Conservation (phyloP, 768 basidiomycete genomes). For the Tylopilus felleus region DNA sequence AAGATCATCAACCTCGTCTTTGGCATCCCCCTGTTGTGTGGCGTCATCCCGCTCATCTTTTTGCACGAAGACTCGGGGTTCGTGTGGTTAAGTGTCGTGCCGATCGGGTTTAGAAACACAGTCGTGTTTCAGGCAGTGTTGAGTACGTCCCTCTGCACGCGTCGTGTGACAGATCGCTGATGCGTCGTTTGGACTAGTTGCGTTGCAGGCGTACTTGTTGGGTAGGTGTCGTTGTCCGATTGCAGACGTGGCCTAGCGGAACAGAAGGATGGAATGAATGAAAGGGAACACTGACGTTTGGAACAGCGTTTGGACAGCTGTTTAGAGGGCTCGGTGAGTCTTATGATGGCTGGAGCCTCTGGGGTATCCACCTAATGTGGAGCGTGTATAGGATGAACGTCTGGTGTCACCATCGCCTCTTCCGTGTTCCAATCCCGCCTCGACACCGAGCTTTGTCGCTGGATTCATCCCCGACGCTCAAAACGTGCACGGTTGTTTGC, state of each 20-base stretch:
- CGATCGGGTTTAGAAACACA: neutral
- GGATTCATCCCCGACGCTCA: constrained; percentile 14
- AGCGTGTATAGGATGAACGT: constrained; percentile 13
- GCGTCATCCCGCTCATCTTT: constrained; percentile 37
- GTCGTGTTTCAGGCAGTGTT: constrained; percentile 8
- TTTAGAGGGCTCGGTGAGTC: constrained; percentile 21
- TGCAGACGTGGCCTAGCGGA: too few species aligned
- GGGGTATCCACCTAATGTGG: neutral
- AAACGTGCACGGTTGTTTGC: neutral
- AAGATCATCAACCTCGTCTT: constrained; percentile 45
- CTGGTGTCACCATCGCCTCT: constrained; percentile 21
- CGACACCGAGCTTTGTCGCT: constrained; percentile 7
- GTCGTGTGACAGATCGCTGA: neutral
- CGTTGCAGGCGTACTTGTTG: neutral
- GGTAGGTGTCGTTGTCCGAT: neutral
- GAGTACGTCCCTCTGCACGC: neutral
- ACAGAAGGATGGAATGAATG: neutral
- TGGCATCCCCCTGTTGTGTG: constrained; percentile 46
- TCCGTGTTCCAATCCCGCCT: constrained; percentile 22
- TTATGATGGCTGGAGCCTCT: neutral
- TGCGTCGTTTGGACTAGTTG: neutral
- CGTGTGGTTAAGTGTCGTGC: constrained; percentile 18
- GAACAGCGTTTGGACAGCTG: constrained; percentile 23
- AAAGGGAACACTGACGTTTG: constrained; percentile 10
- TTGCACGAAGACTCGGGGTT: constrained; percentile 22